A percentile compares a stretch with the other conserved stretches of the same genome.
These are phyloP conservation scores for Auricularia auricula-judae DNA, from an alignment of 768 basidiomycete genomes.

Conservation along the genomic window DNA sequence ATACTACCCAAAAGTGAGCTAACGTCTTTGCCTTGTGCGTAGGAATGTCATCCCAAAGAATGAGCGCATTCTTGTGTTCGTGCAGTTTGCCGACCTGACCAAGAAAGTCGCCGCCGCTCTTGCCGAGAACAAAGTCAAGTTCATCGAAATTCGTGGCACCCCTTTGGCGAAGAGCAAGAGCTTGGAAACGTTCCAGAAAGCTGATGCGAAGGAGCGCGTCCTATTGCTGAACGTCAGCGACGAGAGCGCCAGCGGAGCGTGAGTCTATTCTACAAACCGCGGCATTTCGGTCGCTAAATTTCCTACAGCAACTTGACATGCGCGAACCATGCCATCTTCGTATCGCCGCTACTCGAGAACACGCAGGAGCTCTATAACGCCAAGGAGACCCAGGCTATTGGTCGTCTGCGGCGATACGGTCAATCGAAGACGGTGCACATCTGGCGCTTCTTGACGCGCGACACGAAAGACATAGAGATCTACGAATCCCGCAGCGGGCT, in stretches of 20 bases:
- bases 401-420: slow-evolving; percentile 74
- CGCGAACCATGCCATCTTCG: slow-evolving; percentile 91
- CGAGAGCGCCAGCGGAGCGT: slow-evolving; percentile 83
- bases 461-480: slow-evolving; percentile 85
- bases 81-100: slow-evolving; percentile 93
- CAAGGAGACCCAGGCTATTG: slow-evolving; percentile 73
- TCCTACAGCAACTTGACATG: slow-evolving; percentile 59
- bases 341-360: slow-evolving; percentile 78
- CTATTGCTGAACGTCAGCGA: slow-evolving; percentile 88
- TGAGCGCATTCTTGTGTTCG: slow-evolving; percentile 83
- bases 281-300: background rate
- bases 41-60: slow-evolving; percentile 60
- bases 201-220: slow-evolving; percentile 57
- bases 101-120: slow-evolving; percentile 83
- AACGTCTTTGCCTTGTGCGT: slow-evolving; percentile 2
- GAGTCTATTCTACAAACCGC: background rate
- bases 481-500: slow-evolving; percentile 34
- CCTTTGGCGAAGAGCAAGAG: slow-evolving; percentile 70
- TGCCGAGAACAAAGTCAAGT: slow-evolving; percentile 55
- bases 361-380: slow-evolving; percentile 79
- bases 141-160: slow-evolving; percentile 71
- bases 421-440: slow-evolving; percentile 73
- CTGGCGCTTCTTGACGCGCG: slow-evolving; percentile 72
- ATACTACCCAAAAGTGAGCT: too few species aligned
- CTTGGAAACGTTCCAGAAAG: slow-evolving; percentile 77